phyloP scores from a whole-genome alignment of 2,329 filamentous ascomycete species.

The Paecilomyces variotii region DNA sequence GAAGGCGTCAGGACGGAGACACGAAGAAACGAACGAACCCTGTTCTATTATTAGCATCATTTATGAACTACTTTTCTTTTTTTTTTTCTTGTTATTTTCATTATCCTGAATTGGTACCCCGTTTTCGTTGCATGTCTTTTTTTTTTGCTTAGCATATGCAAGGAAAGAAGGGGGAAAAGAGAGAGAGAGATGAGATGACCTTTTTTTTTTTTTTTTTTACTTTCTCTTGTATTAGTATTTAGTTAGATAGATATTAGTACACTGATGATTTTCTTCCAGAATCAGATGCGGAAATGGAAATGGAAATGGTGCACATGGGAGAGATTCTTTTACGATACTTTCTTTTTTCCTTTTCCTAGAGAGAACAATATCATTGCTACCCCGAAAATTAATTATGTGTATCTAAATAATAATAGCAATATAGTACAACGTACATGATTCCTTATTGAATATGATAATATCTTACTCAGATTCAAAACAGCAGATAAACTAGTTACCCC shows the following conservation, averaged over 20 bases:
- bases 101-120: too few relatives aligned
- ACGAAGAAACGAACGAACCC: slow-evolving; percentile 5
- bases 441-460: background rate
- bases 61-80: background rate
- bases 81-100: background rate
- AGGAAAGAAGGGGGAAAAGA: too few relatives aligned
- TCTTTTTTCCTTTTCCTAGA: too few relatives aligned
- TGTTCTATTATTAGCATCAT: background rate
- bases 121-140: too few relatives aligned
- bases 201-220: background rate
- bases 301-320: too few relatives aligned
- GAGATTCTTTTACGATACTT: too few relatives aligned
- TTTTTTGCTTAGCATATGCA: too few relatives aligned
- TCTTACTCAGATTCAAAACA: background rate
- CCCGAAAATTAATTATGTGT: too few relatives aligned
- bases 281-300: too few relatives aligned
- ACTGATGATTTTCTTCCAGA: background rate
- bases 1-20: slow-evolving; percentile 3
- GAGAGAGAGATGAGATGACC: background rate
- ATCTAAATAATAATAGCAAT: background rate
- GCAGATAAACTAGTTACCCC: background rate
- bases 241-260: background rate
- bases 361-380: too few relatives aligned
- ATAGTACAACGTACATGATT: background rate
- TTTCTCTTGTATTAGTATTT: background rate